These are phyloP conservation scores for Stephania japonica DNA, from an alignment of 164 flowering plant genomes.

Conservation along the genomic window DNA sequence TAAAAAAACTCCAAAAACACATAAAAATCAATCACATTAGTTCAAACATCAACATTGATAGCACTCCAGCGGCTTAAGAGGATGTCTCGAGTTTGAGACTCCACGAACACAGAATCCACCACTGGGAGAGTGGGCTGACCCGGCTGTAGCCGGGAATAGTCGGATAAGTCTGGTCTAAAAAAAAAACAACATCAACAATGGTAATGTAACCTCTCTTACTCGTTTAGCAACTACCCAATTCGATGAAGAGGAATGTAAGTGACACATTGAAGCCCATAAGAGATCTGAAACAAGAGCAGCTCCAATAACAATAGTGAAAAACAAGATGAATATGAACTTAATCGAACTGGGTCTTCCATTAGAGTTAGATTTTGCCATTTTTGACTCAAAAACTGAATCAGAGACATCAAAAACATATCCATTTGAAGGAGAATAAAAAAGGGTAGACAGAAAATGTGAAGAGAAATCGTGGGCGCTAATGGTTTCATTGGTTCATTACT, in stretches of 20 bases:
- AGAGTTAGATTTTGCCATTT: constrained; percentile 14
- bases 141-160: no score
- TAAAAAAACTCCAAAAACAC: not conserved
- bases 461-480: constrained; percentile 28
- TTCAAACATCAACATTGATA: no score
- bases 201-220: not conserved
- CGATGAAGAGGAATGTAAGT: constrained; percentile 12
- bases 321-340: constrained; percentile 15
- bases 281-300: constrained; percentile 30
- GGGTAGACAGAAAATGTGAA: not conserved
- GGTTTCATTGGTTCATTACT: no score
- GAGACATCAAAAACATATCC: not conserved
- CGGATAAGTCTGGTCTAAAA: no score
- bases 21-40: not conserved
- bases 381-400: not conserved
- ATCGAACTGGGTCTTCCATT: constrained; percentile 17
- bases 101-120: no score
- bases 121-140: no score
- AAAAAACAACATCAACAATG: not conserved
- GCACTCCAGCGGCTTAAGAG: no score
- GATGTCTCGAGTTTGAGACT: no score
- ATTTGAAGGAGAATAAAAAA: not conserved
- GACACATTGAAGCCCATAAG: constrained; percentile 43
- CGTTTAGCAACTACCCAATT: constrained; percentile 19
- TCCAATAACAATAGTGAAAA: constrained; percentile 25